Percentiles rank a stretch among this genome's conserved stretches.
Evolutionary conservation across 179 eudicot species (phyloP).

Genomic region (Actinidia arguta): DNA sequence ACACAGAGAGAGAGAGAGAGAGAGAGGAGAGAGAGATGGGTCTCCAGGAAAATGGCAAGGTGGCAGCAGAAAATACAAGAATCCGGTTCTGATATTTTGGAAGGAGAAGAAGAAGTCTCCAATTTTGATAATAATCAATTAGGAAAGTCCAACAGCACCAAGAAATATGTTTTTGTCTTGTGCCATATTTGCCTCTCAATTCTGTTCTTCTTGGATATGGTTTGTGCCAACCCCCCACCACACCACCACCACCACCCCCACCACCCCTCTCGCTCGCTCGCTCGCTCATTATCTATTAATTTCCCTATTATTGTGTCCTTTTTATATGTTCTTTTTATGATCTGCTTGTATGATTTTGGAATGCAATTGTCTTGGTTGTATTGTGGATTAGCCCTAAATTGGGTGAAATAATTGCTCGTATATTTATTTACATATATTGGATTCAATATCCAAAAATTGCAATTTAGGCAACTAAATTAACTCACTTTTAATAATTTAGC

Average conservation of each 20-base stretch:
- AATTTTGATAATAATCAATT: slow-evolving; percentile 25
- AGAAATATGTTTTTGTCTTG: slow-evolving; percentile 73
- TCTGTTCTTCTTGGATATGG: slow-evolving; percentile 97
- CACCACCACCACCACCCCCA: no score
- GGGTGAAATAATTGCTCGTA: neutral
- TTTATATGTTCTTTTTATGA: neutral
- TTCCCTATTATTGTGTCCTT: neutral
- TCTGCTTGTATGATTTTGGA: neutral
- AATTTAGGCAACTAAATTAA: neutral
- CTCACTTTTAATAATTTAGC: no score
- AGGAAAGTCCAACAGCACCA: slow-evolving; percentile 40
- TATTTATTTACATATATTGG: neutral
- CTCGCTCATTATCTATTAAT: neutral
- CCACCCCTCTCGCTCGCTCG: neutral
- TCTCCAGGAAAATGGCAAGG: slow-evolving; percentile 35
- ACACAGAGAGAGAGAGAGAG: neutral
- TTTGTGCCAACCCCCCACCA: slow-evolving; percentile 18
- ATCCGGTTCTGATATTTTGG: slow-evolving; percentile 54
- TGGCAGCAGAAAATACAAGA: slow-evolving; percentile 48
- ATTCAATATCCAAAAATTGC: neutral
- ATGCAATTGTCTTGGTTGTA: slow-evolving; percentile 4
- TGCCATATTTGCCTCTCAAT: slow-evolving; percentile 86
- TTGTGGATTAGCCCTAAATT: neutral
- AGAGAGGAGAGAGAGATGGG: slow-evolving; percentile 30
- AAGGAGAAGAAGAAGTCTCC: slow-evolving; percentile 29